These are phyloP conservation scores for Didymella exigua DNA, from an alignment of 2,329 filamentous ascomycete genomes.

Conservation along the genomic window DNA sequence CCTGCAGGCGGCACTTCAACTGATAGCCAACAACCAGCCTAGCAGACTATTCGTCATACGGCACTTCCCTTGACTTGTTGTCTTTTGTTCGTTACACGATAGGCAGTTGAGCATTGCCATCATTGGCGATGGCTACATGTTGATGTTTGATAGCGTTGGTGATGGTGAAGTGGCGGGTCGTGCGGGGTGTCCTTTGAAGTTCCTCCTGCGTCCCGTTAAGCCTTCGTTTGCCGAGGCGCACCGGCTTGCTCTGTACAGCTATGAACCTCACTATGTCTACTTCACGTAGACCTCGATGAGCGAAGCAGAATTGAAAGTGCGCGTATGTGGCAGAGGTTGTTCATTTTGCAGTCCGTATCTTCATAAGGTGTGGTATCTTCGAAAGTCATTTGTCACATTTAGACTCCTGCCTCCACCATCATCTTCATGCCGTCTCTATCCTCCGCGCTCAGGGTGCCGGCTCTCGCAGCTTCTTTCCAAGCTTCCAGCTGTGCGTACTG, in stretches of 20 bases:
- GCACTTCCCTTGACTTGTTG: neutral
- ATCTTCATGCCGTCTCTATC: conserved; percentile 43
- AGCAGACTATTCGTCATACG: conserved; percentile 9
- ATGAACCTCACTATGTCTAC: neutral
- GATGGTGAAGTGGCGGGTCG: conserved; percentile 8
- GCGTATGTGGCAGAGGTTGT: neutral
- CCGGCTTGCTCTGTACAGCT: conserved; percentile 1
- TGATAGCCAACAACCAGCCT: conserved; percentile 5
- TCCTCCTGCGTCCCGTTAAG: conserved; percentile 1
- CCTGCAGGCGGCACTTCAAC: conserved; percentile 6
- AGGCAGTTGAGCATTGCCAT: neutral
- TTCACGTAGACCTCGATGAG: neutral
- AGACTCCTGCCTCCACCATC: conserved; percentile 29
- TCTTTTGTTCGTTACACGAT: neutral
- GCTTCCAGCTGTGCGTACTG: conserved; percentile 40
- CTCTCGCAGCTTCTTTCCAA: conserved; percentile 48
- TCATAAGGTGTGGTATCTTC: neutral
- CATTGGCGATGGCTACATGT: neutral
- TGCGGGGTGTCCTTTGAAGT: conserved; percentile 15
- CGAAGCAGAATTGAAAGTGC: neutral
- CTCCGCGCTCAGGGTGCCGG: conserved; percentile 35
- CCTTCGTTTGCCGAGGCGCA: conserved; percentile 11
- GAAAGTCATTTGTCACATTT: neutral
- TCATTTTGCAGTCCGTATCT: neutral
- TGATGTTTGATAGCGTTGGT: conserved; percentile 4